These are phyloP conservation scores for Testicularia cyperi DNA, from an alignment of 1,284 basidiomycete genomes.

Conservation along the genomic window DNA sequence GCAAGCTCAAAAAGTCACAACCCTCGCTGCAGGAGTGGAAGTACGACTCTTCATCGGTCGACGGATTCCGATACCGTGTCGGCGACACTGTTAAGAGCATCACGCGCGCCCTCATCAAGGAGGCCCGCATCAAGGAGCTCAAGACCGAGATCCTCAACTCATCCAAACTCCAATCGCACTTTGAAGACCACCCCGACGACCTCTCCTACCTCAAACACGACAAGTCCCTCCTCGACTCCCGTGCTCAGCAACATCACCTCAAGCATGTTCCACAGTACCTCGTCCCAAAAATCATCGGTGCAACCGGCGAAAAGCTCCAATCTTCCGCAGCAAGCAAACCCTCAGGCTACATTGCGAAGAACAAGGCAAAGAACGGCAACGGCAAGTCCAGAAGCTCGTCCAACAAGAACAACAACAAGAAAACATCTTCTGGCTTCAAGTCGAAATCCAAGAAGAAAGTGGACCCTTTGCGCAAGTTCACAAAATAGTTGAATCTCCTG, in stretches of 20 bases:
- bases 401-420: constrained; percentile 7
- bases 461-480: constrained; percentile 48
- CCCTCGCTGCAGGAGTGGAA: constrained; percentile 77
- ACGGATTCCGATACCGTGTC: constrained; percentile 98
- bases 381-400: constrained; percentile 5
- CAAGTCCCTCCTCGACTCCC: constrained; percentile 82
- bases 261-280: constrained; percentile 94
- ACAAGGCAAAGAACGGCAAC: constrained; percentile 5
- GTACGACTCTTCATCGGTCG: constrained; percentile 71
- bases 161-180: constrained; percentile 93
- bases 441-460: constrained; percentile 23
- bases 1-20: constrained; percentile 35
- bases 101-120: constrained; percentile 80
- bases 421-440: constrained; percentile 25
- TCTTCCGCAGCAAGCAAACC: constrained; percentile 2
- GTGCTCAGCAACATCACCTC: constrained; percentile 78
- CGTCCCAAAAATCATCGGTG: constrained; percentile 73
- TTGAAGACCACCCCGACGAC: constrained; percentile 94
- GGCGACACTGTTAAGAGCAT: constrained; percentile 89
- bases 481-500: too few relatives aligned
- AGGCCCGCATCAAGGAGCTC: constrained; percentile 90
- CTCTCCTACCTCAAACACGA: constrained; percentile 92
- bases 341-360: constrained; percentile 30
- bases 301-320: constrained; percentile 3
- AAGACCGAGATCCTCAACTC: constrained; percentile 91